Evolutionary conservation across 164 flowering plant genomes (phyloP).

Genomic region (Umbellularia californica): DNA sequence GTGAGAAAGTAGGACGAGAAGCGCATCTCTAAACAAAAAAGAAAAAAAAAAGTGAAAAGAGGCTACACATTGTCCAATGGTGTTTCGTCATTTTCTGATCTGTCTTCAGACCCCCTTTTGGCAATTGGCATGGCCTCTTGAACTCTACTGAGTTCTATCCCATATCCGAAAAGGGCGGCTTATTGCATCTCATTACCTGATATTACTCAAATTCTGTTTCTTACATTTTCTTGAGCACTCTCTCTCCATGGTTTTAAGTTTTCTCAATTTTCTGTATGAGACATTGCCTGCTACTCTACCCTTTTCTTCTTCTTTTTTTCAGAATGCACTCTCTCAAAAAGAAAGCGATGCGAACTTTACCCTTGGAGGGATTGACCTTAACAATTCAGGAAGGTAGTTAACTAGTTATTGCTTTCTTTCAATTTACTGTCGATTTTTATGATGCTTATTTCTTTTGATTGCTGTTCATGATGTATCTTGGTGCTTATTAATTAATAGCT

Average conservation of each 20-base stretch:
- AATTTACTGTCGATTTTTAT: slow-evolving; percentile 4
- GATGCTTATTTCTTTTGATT: too few species aligned
- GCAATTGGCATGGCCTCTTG: too few species aligned
- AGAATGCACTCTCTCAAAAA: slow-evolving; percentile 74
- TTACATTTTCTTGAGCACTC: neutral
- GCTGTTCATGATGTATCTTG: neutral
- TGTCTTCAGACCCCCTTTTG: neutral
- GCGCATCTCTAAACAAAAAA: too few species aligned
- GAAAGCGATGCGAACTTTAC: slow-evolving; percentile 85
- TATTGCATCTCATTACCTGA: too few species aligned
- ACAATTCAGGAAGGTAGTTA: slow-evolving; percentile 97
- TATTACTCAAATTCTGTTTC: neutral
- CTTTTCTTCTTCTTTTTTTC: slow-evolving; percentile 6
- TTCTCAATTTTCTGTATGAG: neutral
- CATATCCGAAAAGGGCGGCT: neutral
- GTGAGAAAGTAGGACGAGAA: too few species aligned
- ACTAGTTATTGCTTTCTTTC: slow-evolving; percentile 18
- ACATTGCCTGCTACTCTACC: neutral
- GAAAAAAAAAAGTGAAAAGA: too few species aligned
- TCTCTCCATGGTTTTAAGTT: neutral
- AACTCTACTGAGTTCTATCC: too few species aligned
- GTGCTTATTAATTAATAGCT: neutral
- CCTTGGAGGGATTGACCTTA: slow-evolving; percentile 98
- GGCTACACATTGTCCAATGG: too few species aligned
- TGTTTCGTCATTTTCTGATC: neutral